These are phyloP conservation scores for Urtica urens DNA, from an alignment of 306 rosid species.

Conservation along the genomic window DNA sequence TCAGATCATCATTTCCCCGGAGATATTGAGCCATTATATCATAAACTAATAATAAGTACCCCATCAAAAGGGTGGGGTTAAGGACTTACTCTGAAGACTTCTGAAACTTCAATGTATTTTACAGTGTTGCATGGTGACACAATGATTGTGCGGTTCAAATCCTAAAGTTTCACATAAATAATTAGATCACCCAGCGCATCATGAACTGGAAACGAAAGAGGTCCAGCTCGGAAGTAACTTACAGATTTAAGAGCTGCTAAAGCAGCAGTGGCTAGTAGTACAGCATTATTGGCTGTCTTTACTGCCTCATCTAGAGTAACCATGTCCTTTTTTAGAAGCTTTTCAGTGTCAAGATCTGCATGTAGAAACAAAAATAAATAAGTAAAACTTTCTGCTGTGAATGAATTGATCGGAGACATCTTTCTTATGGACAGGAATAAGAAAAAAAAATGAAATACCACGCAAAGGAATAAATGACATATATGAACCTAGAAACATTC, in stretches of 20 bases:
- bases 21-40: too few species aligned
- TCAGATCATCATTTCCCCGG: too few species aligned
- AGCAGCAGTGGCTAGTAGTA: constrained; percentile 66
- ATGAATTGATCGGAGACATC: too few species aligned
- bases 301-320: constrained; percentile 92
- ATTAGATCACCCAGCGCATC: constrained; percentile 9
- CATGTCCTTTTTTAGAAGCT: constrained; percentile 74
- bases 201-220: constrained; percentile 13
- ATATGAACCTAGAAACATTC: neutral
- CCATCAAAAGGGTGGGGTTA: neutral
- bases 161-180: constrained; percentile 37
- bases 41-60: too few species aligned
- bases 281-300: constrained; percentile 87
- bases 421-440: too few species aligned
- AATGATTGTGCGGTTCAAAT: constrained; percentile 38
- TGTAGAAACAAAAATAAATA: too few species aligned
- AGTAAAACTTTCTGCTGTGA: too few species aligned
- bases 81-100: constrained; percentile 51
- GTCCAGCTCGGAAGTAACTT: constrained; percentile 32
- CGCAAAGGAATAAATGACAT: neutral
- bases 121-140: constrained; percentile 32
- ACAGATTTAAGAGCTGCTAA: constrained; percentile 62
- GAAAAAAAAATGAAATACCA: neutral
- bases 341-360: constrained; percentile 72
- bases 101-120: constrained; percentile 37